Evolutionary conservation across 768 basidiomycete species (phyloP).

Genomic region (Nevesoporus exiguus): DNA sequence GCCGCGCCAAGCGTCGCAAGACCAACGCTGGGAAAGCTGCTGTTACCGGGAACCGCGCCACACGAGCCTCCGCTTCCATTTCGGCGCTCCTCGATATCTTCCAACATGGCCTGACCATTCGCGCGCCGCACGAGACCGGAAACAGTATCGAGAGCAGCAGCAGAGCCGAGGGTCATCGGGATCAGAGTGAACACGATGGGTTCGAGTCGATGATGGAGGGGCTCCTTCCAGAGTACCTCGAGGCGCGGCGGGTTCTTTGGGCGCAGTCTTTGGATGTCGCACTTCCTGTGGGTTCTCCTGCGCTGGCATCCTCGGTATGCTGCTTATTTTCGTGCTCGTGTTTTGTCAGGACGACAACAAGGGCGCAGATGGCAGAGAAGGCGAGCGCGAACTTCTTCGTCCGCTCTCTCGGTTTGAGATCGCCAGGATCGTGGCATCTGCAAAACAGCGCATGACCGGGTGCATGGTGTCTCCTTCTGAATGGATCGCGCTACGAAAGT

Average conservation of each 20-base stretch:
- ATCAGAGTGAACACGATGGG: constrained; percentile 11
- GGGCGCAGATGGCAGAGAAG: neutral
- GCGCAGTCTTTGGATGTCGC: constrained; percentile 11
- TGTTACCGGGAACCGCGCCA: constrained; percentile 5
- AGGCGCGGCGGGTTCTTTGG: constrained; percentile 28
- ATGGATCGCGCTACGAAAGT: constrained; percentile 39
- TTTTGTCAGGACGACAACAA: constrained; percentile 11
- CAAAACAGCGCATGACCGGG: constrained; percentile 8
- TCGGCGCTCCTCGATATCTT: constrained; percentile 19
- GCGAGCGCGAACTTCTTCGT: constrained; percentile 32
- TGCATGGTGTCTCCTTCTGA: constrained; percentile 28
- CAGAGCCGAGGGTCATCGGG: neutral
- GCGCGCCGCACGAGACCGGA: neutral
- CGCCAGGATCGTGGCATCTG: constrained; percentile 32
- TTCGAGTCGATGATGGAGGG: constrained; percentile 36
- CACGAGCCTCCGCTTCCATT: constrained; percentile 19
- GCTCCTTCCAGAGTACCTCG: constrained; percentile 35
- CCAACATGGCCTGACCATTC: constrained; percentile 5
- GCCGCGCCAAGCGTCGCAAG: constrained; percentile 28
- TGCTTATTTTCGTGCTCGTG: neutral
- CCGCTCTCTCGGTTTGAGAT: constrained; percentile 43
- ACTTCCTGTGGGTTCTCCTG: constrained; percentile 14
- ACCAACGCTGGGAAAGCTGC: constrained; percentile 17
- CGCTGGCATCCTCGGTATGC: neutral
- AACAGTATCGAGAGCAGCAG: neutral